Base-by-base conservation (phyloP, 495 filamentous ascomycete genomes). In the Pseudevernia furfuracea region DNA sequence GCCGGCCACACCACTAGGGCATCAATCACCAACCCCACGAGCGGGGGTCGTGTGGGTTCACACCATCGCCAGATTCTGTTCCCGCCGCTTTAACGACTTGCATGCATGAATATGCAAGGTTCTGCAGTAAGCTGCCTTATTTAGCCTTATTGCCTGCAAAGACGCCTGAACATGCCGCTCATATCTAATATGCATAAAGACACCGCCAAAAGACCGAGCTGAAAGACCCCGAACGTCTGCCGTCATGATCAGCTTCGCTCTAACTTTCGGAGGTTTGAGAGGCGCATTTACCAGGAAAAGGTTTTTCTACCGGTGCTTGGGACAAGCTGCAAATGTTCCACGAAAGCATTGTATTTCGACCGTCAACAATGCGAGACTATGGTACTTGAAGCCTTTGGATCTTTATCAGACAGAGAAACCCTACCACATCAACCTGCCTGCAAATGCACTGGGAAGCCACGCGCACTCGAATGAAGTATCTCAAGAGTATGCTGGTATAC, bases 401-500 rank as follows among this genome's bases (percentile, higher is more conserved):
- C 23, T 34, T 14, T 55, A 61, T 15, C 37, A 48, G 41, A 61
- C 59, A 28, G 59, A 61, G 28, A 61, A 46, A 46, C 59, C 59
- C 21, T 61, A 61, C 30, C 44, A 44, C n/a, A 61, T 46, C 28
- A 61, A 46, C 41, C 59, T 44, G 28, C 30, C 59, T 39, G 59
- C 59, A 61, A 46, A 46, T 4, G 38, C 38, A 34, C 41, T 41
- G 28, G n/a, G 59, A 46, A n/a, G 23, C 1, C n/a, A 61, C 14
- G 32, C 32, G 4, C 36, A 61, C 21, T 39, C 44, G 9, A 61
- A 61, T 41, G 38, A 46, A 19, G 23, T 55, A 19, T 55, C 52
- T 28, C 52, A 28, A 55, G 52, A 55, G 52, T 41, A 61, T 23
- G 39, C 30, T 14, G 59, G 43, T 19, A 61, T 43, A 21, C 23